Evolutionary conservation across 768 basidiomycete genomes (phyloP).

Genomic region (Kwoniella sp.): DNA sequence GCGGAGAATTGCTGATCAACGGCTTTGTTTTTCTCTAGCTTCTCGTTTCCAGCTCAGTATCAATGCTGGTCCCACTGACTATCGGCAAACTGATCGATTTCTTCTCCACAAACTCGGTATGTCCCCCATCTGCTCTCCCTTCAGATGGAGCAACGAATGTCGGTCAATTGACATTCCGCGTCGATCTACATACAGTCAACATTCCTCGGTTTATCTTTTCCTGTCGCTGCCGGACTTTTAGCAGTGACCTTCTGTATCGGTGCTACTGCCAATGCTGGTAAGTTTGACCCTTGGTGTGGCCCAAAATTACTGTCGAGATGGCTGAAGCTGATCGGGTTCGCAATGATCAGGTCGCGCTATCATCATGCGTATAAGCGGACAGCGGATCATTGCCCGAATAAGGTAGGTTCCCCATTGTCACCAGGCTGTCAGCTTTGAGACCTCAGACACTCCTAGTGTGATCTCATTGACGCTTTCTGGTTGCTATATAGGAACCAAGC

Average conservation of each 20-base stretch:
- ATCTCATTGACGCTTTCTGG: no score
- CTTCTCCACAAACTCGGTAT: constrained; percentile 73
- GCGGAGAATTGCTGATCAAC: constrained; percentile 13
- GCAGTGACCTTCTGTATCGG: constrained; percentile 81
- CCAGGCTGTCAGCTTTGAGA: background rate
- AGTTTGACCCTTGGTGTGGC: no score
- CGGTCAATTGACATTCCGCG: no score
- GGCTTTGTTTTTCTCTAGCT: constrained; percentile 58
- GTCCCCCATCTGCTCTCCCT: no score
- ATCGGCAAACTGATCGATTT: constrained; percentile 93
- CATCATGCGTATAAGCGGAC: constrained; percentile 80
- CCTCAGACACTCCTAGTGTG: no score
- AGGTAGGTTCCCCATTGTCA: constrained; percentile 27
- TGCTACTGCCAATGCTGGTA: constrained; percentile 79
- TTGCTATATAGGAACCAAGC: constrained; percentile 72
- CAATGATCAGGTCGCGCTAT: constrained; percentile 54
- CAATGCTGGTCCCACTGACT: constrained; percentile 89
- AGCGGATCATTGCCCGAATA: constrained; percentile 81
- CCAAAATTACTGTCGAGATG: no score
- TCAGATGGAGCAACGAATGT: no score
- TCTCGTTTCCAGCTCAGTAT: constrained; percentile 82
- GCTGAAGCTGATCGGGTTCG: no score
- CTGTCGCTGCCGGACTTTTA: constrained; percentile 74
- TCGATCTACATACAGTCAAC: constrained; percentile 55
- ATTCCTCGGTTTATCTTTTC: constrained; percentile 75